Conservation (phyloP, 305 asterid species). For the Fraxinus ornus region DNA sequence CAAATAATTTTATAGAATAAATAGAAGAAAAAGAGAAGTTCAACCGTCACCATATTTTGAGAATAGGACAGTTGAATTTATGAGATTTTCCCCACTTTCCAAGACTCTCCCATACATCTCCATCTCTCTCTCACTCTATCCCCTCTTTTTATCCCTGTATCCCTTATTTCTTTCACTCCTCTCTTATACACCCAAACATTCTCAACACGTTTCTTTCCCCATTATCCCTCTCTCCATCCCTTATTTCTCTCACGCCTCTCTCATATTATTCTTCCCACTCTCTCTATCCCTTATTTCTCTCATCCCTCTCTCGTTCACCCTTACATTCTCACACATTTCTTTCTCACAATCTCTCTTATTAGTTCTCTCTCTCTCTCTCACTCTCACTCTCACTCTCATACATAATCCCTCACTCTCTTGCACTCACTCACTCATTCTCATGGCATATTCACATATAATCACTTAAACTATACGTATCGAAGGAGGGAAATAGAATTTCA, state of each 20-base stretch:
- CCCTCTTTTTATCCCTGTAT: background rate
- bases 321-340: background rate
- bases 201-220: background rate
- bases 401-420: background rate
- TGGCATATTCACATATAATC: background rate
- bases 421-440: background rate
- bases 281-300: background rate
- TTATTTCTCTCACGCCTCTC: background rate
- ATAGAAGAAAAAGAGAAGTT: background rate
- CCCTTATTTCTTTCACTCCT: background rate
- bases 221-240: background rate
- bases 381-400: background rate
- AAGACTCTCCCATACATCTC: background rate
- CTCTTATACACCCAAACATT: background rate
- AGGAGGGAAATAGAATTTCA: background rate
- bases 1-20: background rate
- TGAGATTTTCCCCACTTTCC: background rate
- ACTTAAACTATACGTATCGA: background rate
- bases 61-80: background rate
- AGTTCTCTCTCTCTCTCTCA: background rate
- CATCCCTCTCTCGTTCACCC: background rate
- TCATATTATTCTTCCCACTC: background rate
- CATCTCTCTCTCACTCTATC: background rate
- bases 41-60: background rate
- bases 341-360: background rate